Percentiles rank a stretch among this genome's conserved stretches.
phyloP scores from a whole-genome alignment of 2,329 filamentous ascomycete genomes.

The Fusarium tanahbumbuense region DNA sequence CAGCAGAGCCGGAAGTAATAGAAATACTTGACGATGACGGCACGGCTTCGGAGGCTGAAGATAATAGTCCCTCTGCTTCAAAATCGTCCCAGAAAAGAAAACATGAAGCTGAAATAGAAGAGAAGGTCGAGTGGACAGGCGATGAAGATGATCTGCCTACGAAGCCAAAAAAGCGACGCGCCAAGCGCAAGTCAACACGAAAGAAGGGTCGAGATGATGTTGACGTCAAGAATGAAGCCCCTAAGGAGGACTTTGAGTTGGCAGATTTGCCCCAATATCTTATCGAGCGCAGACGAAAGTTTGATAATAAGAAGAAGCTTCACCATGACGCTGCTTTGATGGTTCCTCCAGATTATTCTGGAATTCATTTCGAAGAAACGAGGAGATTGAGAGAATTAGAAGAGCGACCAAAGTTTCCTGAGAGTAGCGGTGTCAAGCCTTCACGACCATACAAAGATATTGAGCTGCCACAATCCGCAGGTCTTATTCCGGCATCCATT shows the following conservation, averaged over 20 bases:
- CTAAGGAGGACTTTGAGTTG: conserved; percentile 58
- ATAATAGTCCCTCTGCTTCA: conserved; percentile 7
- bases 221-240: conserved; percentile 50
- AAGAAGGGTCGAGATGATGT: conserved; percentile 45
- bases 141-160: conserved; percentile 71
- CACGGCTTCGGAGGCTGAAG: conserved; percentile 38
- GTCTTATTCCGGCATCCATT: conserved; percentile 86
- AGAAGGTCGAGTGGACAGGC: conserved; percentile 66
- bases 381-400: conserved; percentile 55
- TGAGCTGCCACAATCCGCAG: conserved; percentile 77
- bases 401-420: conserved; percentile 77
- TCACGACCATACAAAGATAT: conserved; percentile 80
- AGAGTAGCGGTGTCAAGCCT: conserved; percentile 67
- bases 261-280: conserved; percentile 68
- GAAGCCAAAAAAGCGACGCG: conserved; percentile 57
- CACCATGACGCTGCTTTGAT: conserved; percentile 77
- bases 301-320: conserved; percentile 70
- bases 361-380: conserved; percentile 74
- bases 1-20: conserved; percentile 33
- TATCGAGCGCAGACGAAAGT: conserved; percentile 76
- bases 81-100: conserved; percentile 53
- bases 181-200: conserved; percentile 47
- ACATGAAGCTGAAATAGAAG: conserved; percentile 50
- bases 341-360: conserved; percentile 80
- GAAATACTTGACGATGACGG: conserved; percentile 45